Evolutionary conservation across 192 early-diverging fungal species (phyloP), one percentile per base, ranked within the genome.

Genomic region (Cetraspora pellucida): DNA sequence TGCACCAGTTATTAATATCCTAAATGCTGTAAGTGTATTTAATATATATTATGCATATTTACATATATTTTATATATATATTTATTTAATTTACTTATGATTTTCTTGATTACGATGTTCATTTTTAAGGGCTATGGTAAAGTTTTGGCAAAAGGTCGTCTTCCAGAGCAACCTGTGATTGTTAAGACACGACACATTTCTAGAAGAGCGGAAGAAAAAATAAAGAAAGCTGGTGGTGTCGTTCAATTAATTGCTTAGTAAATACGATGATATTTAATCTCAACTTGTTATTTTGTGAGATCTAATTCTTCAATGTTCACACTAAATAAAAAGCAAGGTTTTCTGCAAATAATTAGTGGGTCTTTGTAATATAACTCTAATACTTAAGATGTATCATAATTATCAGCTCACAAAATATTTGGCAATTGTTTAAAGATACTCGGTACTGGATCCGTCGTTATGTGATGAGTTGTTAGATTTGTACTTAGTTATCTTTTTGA

Each of bases 131-230:
- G 96, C 80, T 97, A 90, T 85, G 92, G 91, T 88, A 99, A 99
- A 92, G 93, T 99, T 63, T 90, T 99, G 28, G 97, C 91, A 78
- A 96, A 96, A 88, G 97, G 97, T 81, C 85, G 86, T 78, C 89
- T 98, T 73, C 93, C 93, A 81, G 82, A 86, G 69, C 88, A 92
- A 78, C 96, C 97, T 80, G 90, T 97, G 87, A 97, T 99, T 82
- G 92, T 99, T 85, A 96, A 96, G 87, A 89, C 97, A 77, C 90
- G 95, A 72, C 95, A 89, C 77, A 94, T 99, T 81, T 94, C 92
- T 83, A 88, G 90, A 83, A 84, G 87, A 80, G 97, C 97, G 60
- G 97, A 99, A 91, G 89, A 97, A 88, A 99, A 99, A 95, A 97
- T 99, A 90, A 94, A 97, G 88, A 92, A 88, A 81, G 95, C 89